Evolutionary conservation across 345 rosid genomes (phyloP), one percentile per base, ranked within the genome.

Genomic region (Melaleuca quinquenervia): DNA sequence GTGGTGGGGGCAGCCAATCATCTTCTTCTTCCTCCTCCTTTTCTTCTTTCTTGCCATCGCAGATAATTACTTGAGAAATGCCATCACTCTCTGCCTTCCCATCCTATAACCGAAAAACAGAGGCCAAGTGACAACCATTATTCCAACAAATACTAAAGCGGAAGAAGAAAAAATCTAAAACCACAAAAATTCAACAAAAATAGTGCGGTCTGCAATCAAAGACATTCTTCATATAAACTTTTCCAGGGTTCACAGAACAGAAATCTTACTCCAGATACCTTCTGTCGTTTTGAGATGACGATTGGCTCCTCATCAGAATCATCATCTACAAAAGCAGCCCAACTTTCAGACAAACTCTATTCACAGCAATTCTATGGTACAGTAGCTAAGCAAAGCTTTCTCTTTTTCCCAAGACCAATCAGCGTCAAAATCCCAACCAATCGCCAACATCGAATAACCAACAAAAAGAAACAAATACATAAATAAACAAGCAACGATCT

Each of bases 1-100:
- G 88, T 45, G 88, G 88, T 6, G 86, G 86, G 74, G 78, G 86
- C 76, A 87, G 58, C 88, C 85, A 86, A 50, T 76, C 84, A 41
- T 85, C 86, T 10, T 60, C 87, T 52, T 84, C 88, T 9, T 84
- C 88, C 29, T 83, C 74, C 54, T 83, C 53, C 15, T 18, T 84
- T 50, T 26, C 60, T 44, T 51, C 58, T 45, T 62, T 82, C 62
- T 70, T 32, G 45, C 41, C 48, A 5, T 32, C 78, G 41, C 78
- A 70, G 48, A 50, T 7, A 83, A 86, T 56, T 26, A n/a, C 58
- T 58, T 32, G 52, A 51, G 41, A 48, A 60, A 60, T 51, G 9
- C 82, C 80, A 24, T 41, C 82, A 18, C 48, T 55, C 56, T 22
- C 84, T 4, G 24, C 75, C 54, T 52, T 50, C 58, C 12, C 74